A percentile compares a stretch with the other conserved stretches of the same genome.
Evolutionary conservation across 306 rosid species (phyloP).

Genomic region (Rubus parviflorus): DNA sequence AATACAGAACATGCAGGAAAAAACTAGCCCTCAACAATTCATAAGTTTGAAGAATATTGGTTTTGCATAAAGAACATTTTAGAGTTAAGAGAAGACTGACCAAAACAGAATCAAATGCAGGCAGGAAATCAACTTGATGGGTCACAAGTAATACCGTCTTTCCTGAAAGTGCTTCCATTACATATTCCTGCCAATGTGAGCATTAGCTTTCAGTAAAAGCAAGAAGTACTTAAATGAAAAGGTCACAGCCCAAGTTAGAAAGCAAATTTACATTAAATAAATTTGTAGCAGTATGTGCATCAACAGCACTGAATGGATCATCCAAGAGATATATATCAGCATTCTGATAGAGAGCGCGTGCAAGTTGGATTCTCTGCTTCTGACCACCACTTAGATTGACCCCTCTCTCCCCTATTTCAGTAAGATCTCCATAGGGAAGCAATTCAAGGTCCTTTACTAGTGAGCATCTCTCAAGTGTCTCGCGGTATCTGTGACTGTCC

Average conservation of each 20-base stretch:
- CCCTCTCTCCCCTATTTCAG: constrained; percentile 97
- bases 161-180: constrained; percentile 69
- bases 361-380: constrained; percentile 93
- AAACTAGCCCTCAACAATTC: not conserved
- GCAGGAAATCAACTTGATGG: constrained; percentile 97
- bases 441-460: constrained; percentile 75
- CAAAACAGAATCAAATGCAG: constrained; percentile 79
- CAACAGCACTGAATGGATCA: constrained; percentile 98
- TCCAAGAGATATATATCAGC: constrained; percentile 92
- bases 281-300: constrained; percentile 86
- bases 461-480: constrained; percentile 80
- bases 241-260: not conserved
- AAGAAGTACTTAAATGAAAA: not conserved
- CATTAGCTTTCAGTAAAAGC: constrained; percentile 23
- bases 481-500: constrained; percentile 60
- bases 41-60: not conserved
- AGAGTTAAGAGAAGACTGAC: constrained; percentile 39
- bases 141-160: constrained; percentile 88
- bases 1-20: not conserved
- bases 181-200: constrained; percentile 59
- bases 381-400: constrained; percentile 97
- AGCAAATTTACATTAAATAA: constrained; percentile 58
- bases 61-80: not conserved
- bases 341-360: constrained; percentile 88
- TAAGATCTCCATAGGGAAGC: constrained; percentile 78